These are phyloP conservation scores for Fusarium lateritium DNA, from an alignment of 2,329 filamentous ascomycete species.

Conservation along the genomic window DNA sequence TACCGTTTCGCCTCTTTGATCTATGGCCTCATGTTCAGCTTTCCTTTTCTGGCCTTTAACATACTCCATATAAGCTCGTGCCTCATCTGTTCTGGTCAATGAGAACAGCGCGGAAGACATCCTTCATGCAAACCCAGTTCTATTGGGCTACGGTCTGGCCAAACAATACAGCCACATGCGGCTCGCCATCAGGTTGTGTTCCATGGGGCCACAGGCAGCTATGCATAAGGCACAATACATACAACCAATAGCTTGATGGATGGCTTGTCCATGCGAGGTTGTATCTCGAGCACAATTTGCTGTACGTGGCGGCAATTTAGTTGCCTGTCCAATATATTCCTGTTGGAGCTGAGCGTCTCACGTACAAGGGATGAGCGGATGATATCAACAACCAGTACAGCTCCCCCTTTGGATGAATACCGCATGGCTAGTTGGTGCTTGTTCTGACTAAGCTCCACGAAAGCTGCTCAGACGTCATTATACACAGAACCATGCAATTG, in stretches of 20 bases:
- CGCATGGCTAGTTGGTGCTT: slow-evolving; percentile 10
- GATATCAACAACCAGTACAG: slow-evolving; percentile 3
- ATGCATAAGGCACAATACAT: slow-evolving; percentile 34
- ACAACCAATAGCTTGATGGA: slow-evolving; percentile 7
- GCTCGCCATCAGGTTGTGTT: slow-evolving; percentile 43
- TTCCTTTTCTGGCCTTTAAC: slow-evolving; percentile 11
- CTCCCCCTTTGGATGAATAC: slow-evolving; percentile 5
- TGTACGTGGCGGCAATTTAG: slow-evolving; percentile 3
- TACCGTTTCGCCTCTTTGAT: slow-evolving; percentile 8
- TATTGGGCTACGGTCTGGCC: slow-evolving; percentile 32
- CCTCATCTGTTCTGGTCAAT: slow-evolving; percentile 23
- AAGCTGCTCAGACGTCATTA: slow-evolving; percentile 44
- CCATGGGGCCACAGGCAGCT: slow-evolving; percentile 29
- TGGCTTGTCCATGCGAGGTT: slow-evolving; percentile 9
- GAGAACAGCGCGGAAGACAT: slow-evolving; percentile 10
- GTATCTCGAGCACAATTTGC: slow-evolving; percentile 7
- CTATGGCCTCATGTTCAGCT: slow-evolving; percentile 8
- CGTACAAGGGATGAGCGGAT: neutral
- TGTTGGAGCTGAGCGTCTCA: neutral
- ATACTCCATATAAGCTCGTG: slow-evolving; percentile 15
- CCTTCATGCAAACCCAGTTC: slow-evolving; percentile 22
- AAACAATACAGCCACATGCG: slow-evolving; percentile 35
- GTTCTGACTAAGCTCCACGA: slow-evolving; percentile 31
- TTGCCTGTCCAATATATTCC: slow-evolving; percentile 8
- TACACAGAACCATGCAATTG: slow-evolving; percentile 31